These are phyloP conservation scores for Dillenia suffruticosa DNA, from an alignment of 164 flowering plant genomes.

Conservation along the genomic window DNA sequence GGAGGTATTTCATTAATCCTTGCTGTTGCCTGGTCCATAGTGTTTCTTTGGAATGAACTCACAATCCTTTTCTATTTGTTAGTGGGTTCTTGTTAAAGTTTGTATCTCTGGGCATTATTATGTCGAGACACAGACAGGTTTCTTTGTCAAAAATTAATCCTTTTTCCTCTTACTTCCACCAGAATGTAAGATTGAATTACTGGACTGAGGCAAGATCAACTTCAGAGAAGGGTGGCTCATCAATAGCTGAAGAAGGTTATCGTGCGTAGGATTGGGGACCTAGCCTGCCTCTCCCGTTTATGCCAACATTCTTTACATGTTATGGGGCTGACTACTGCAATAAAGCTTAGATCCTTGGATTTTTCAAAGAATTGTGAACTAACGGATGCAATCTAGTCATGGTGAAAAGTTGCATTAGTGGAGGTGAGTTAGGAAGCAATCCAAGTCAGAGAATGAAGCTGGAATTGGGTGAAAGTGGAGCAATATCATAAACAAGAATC, in stretches of 20 bases:
- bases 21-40: background rate
- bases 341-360: too few relatives aligned
- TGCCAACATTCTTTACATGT: too few relatives aligned
- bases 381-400: too few relatives aligned
- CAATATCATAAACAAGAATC: too few relatives aligned
- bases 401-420: too few relatives aligned
- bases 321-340: too few relatives aligned
- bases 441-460: too few relatives aligned
- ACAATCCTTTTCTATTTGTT: background rate
- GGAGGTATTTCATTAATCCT: slow-evolving; percentile 47
- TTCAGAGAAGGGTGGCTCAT: slow-evolving; percentile 15
- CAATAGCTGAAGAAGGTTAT: slow-evolving; percentile 3
- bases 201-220: slow-evolving; percentile 20
- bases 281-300: too few relatives aligned
- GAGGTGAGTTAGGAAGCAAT: too few relatives aligned
- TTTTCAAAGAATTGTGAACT: too few relatives aligned
- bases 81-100: background rate
- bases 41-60: background rate
- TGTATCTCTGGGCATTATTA: background rate
- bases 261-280: too few relatives aligned
- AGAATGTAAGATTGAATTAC: slow-evolving; percentile 72
- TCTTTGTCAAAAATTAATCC: background rate
- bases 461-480: too few relatives aligned
- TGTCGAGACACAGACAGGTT: background rate
- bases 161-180: slow-evolving; percentile 11